Evolutionary conservation across 352 stramenopile genomes (phyloP).

Genomic region (Lagenidium giganteum): DNA sequence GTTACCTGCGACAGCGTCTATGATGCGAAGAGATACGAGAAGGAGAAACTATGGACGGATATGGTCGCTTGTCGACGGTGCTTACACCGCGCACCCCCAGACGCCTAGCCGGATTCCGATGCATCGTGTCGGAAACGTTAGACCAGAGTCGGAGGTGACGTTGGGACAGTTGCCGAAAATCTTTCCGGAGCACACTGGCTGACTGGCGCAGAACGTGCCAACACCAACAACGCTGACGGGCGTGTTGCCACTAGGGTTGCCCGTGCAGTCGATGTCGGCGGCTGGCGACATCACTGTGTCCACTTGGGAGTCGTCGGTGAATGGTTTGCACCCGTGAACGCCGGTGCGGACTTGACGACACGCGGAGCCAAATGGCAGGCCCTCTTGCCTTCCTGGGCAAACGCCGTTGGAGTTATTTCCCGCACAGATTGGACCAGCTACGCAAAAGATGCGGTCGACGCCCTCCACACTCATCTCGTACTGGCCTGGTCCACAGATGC

Average conservation of each 20-base stretch:
- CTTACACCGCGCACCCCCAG: no score
- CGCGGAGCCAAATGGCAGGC: conserved; percentile 3
- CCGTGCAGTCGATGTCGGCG: conserved; percentile 3
- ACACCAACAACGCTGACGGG: conserved; percentile 9
- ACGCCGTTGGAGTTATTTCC: not conserved
- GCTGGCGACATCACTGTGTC: no score
- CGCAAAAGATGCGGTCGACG: not conserved
- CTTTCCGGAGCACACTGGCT: conserved; percentile 9
- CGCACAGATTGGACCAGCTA: not conserved
- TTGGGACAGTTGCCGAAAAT: conserved; percentile 12
- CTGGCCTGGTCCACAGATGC: no score
- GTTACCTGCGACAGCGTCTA: no score
- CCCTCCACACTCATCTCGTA: conserved; percentile 8
- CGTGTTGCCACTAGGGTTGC: conserved; percentile 3
- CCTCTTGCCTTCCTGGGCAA: conserved; percentile 1
- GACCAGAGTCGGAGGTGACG: no score
- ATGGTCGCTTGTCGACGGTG: no score
- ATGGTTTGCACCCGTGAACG: conserved; percentile 2
- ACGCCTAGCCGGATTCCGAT: no score
- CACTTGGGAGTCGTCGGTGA: conserved; percentile 1
- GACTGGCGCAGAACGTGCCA: conserved; percentile 8
- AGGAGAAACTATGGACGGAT: no score
- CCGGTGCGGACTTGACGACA: not conserved
- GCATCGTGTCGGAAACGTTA: no score
- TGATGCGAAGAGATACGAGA: no score